These are phyloP conservation scores for Cichorium intybus DNA, from an alignment of 140 eudicot genomes.

Conservation along the genomic window DNA sequence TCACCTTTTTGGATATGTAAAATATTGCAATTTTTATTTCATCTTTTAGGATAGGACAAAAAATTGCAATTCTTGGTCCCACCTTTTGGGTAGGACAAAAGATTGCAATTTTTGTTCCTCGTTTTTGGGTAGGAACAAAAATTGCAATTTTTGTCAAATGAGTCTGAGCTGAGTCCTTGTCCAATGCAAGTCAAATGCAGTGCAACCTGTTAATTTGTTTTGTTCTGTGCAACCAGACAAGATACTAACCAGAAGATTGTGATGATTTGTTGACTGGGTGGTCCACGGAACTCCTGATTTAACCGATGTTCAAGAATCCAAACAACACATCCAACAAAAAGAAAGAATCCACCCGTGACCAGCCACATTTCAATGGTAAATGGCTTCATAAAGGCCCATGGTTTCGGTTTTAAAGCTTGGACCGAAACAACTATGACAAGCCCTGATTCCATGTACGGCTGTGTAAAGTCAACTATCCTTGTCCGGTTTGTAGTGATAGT, in stretches of 20 bases:
- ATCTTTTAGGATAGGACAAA: no score
- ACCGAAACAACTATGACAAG: slow-evolving; percentile 74
- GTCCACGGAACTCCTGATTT: slow-evolving; percentile 86
- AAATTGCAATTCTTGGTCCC: no score
- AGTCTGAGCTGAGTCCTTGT: no score
- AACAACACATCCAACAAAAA: slow-evolving; percentile 82
- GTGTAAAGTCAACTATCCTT: slow-evolving; percentile 89
- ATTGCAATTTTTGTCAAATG: background rate
- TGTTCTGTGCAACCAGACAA: background rate
- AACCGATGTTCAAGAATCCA: slow-evolving; percentile 93
- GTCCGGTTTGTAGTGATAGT: slow-evolving; percentile 85
- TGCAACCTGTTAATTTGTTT: no score
- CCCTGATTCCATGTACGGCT: slow-evolving; percentile 95
- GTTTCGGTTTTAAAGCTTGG: slow-evolving; percentile 46
- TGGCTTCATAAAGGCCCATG: slow-evolving; percentile 95
- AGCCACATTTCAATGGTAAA: slow-evolving; percentile 89
- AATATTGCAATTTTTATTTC: no score
- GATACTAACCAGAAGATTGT: slow-evolving; percentile 67
- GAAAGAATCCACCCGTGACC: slow-evolving; percentile 76
- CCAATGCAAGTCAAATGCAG: no score
- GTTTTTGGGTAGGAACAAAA: background rate
- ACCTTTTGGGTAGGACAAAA: no score
- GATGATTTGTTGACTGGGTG: slow-evolving; percentile 81
- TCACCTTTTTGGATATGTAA: no score
- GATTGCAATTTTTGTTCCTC: no score